Base-by-base conservation (phyloP, 2,329 filamentous ascomycete genomes). In the Cytospora paraplurivora region DNA sequence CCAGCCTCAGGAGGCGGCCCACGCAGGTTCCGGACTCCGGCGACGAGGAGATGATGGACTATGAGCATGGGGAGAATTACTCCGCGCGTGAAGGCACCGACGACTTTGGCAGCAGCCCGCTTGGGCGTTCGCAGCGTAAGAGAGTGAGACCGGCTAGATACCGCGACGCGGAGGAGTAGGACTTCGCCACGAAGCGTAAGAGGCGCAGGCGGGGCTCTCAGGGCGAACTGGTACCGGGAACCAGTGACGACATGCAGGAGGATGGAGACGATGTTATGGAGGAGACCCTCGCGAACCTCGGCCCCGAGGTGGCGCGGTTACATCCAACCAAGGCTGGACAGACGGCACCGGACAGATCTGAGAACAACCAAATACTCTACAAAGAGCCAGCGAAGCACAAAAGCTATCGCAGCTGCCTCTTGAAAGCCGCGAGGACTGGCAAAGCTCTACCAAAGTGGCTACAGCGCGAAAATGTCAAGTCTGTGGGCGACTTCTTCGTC, bases 121-220 rank as follows among this genome's bases (percentile, higher is more conserved):
- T 62, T 21, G 59, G 62, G 35, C 65, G 65, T n/a, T 65, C 65
- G 33, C 62, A 64, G 19, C 62, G 65, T n/a, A 58, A 53, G 44
- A 63, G 65, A 34, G 63, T 65, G 59, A 67, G 55, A 53, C 65
- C 65, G 44, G 65, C 65, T 37, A 62, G 65, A 41, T 67, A 67
- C 59, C 65, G 65, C 49, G 63, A 65, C 27, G 27, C 44, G 59
- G 65, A 62, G 52, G 64, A 66, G 57, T 66, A 66, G 64, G 64
- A 64, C 50, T 56, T 64, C 59, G 55, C 61, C 35, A 37, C 6
- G 27, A 57, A 47, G 62, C 56, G 50, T 47, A 37, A 37, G 27
- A 7, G 49, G 49, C 51, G 56, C 44, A 61, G 54, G n/a, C 15
- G 34, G 19, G 35, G 37, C 13, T 37, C 13, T 49, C 52, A 34